These are phyloP conservation scores for Ascosphaera apis DNA, from an alignment of 2,329 filamentous ascomycete species.

Conservation along the genomic window DNA sequence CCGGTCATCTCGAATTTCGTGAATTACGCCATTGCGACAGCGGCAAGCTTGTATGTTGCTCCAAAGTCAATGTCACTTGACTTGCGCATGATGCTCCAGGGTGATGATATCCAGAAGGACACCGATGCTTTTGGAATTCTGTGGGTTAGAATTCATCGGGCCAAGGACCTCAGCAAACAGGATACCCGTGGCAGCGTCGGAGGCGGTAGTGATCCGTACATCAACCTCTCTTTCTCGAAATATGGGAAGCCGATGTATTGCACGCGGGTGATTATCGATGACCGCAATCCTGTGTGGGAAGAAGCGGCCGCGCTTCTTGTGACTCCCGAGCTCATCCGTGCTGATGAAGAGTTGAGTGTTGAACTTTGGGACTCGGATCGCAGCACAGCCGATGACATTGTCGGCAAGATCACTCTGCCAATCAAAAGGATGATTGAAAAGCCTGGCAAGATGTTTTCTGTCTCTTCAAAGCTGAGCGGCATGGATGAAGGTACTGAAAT, in stretches of 20 bases:
- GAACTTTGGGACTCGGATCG: slow-evolving; percentile 94
- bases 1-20: slow-evolving; percentile 91
- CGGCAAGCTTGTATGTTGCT: slow-evolving; percentile 75
- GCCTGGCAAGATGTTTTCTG: slow-evolving; percentile 77
- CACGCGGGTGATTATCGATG: slow-evolving; percentile 84
- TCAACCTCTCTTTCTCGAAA: slow-evolving; percentile 84
- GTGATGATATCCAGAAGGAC: slow-evolving; percentile 75
- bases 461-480: slow-evolving; percentile 60
- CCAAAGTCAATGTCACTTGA: slow-evolving; percentile 89
- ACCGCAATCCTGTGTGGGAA: slow-evolving; percentile 80
- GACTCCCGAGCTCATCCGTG: slow-evolving; percentile 74
- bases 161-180: slow-evolving; percentile 72
- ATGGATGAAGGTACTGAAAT: slow-evolving; percentile 67
- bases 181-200: slow-evolving; percentile 60
- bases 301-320: slow-evolving; percentile 71
- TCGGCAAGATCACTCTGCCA: slow-evolving; percentile 80
- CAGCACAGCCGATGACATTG: slow-evolving; percentile 77
- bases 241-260: slow-evolving; percentile 97
- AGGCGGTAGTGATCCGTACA: slow-evolving; percentile 85
- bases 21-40: slow-evolving; percentile 77
- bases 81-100: slow-evolving; percentile 69
- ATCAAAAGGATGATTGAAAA: slow-evolving; percentile 92
- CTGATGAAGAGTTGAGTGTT: slow-evolving; percentile 75
- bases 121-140: slow-evolving; percentile 69
- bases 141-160: slow-evolving; percentile 78